These are phyloP conservation scores for Tilletia setariae DNA, from an alignment of 1,284 basidiomycete species.

Conservation along the genomic window DNA sequence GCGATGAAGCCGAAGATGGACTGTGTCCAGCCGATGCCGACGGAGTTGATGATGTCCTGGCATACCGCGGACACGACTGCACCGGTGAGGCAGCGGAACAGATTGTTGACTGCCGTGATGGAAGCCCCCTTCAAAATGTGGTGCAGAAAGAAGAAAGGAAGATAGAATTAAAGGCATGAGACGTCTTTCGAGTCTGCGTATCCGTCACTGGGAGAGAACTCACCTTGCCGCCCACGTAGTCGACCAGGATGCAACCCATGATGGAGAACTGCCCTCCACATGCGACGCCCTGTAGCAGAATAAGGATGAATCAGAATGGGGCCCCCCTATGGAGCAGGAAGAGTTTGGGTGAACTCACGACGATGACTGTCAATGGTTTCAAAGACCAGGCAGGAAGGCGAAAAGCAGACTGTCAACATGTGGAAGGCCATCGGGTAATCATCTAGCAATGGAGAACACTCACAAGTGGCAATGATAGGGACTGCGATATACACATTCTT, in stretches of 20 bases:
- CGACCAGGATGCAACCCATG: constrained; percentile 1
- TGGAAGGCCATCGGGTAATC: neutral
- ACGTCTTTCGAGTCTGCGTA: too few relatives aligned
- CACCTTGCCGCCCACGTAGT: constrained; percentile 8
- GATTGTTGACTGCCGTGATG: constrained; percentile 13
- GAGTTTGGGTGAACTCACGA: neutral
- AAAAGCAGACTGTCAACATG: neutral
- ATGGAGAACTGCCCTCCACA: constrained; percentile 8
- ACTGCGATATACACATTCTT: constrained; percentile 1
- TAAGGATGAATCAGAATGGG: neutral
- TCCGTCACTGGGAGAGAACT: too few relatives aligned
- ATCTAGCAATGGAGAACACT: neutral
- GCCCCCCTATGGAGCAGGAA: too few relatives aligned
- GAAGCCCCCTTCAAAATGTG: neutral
- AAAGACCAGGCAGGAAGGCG: neutral
- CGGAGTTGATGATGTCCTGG: constrained; percentile 9
- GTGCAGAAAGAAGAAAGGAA: too few relatives aligned
- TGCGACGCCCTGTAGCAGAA: neutral
- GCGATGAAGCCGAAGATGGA: neutral
- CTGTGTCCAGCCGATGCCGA: constrained; percentile 12
- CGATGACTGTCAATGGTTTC: neutral
- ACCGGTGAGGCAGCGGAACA: neutral
- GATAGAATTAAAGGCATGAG: too few relatives aligned
- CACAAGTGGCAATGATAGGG: neutral
- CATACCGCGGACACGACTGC: neutral